A percentile compares a stretch with the other conserved stretches of the same genome.
These are phyloP conservation scores for Globisporangium polare DNA, from an alignment of 352 stramenopile genomes.

Conservation along the genomic window DNA sequence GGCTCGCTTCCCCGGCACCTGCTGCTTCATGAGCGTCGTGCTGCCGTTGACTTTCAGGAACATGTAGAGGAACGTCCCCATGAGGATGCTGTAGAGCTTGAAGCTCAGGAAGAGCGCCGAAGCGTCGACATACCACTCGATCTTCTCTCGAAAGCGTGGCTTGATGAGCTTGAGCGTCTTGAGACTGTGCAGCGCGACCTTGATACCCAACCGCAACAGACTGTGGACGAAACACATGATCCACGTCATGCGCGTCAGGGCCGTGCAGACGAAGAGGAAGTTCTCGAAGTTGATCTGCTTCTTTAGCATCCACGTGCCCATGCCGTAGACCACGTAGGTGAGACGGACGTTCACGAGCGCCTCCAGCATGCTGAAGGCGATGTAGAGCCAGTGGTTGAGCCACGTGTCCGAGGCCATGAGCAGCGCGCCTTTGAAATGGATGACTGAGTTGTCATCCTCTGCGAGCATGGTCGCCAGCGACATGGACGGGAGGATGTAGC, in stretches of 20 bases:
- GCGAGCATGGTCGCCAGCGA: slow-evolving; percentile 8
- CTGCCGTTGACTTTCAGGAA: slow-evolving; percentile 28
- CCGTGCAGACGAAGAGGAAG: slow-evolving; percentile 33
- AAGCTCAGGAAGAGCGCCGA: slow-evolving; percentile 23
- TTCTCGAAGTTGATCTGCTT: slow-evolving; percentile 23
- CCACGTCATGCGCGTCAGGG: slow-evolving; percentile 31
- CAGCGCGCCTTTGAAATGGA: slow-evolving; percentile 21
- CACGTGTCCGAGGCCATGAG: slow-evolving; percentile 36
- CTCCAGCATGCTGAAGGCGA: slow-evolving; percentile 32
- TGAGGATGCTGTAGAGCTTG: slow-evolving; percentile 28
- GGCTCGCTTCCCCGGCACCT: slow-evolving; percentile 21
- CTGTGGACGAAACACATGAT: slow-evolving; percentile 20
- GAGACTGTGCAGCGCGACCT: slow-evolving; percentile 2
- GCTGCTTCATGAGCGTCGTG: slow-evolving; percentile 43
- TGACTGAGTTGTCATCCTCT: slow-evolving; percentile 7
- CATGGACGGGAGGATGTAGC: slow-evolving; percentile 14
- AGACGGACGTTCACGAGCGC: slow-evolving; percentile 25
- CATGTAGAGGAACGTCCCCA: slow-evolving; percentile 23
- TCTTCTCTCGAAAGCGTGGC: neutral
- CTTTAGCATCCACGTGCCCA: slow-evolving; percentile 31
- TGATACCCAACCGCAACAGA: neutral
- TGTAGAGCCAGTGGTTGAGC: slow-evolving; percentile 48
- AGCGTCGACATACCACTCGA: slow-evolving; percentile 24
- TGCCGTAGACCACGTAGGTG: slow-evolving; percentile 29
- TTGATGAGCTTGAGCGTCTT: slow-evolving; percentile 6